Evolutionary conservation across 2,329 filamentous ascomycete genomes (phyloP), one percentile per base, ranked within the genome.

Genomic region (Monilinia laxa): DNA sequence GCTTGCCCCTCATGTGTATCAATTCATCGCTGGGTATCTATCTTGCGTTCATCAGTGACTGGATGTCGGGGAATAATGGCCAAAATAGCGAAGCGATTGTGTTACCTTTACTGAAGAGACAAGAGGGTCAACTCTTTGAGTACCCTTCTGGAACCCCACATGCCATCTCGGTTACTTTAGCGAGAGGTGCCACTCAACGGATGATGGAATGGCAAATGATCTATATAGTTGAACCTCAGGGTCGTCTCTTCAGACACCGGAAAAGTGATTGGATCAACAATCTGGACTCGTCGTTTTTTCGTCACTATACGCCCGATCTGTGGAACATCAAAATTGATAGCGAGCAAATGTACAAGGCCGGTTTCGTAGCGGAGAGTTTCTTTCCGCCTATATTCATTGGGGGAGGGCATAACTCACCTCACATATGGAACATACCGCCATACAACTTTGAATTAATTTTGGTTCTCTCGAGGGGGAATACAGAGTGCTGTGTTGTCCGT

Each of bases 11-110:
- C 7, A 25, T 25, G n/a, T 57, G 55, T 25, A 57, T 57, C 38
- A 42, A 42, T 18, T 25, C 55, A 10, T 57, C 55, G 9, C 38
- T 42, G 38, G 55, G 35, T 42, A 57, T 57, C 12, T 57, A 57
- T 57, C 38, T 57, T 42, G 55, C 55, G 16, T 42, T 57, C 3
- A 42, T 57, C 7, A 57, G 55, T 18, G n/a, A 23, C 9, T 57
- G 55, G 35, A 4, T 16, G 18, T 3, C 38, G 2, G 12, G 20
- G 7, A 18, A 16, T 18, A 9, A 14, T 42, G 35, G n/a, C 14
- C 23, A 57, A 28, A 28, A 28, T 12, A 40, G 16, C 7, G 55
- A 57, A 57, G 35, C n/a, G 10, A 25, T 57, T 16, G 35, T 42
- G 23, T 42, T 57, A 25, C 55, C 35, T 42, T 20, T 57, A 28